Percentiles rank a stretch among this genome's conserved stretches.
These are phyloP conservation scores for Phaffia australis DNA, from an alignment of 768 basidiomycete genomes.

Conservation along the genomic window DNA sequence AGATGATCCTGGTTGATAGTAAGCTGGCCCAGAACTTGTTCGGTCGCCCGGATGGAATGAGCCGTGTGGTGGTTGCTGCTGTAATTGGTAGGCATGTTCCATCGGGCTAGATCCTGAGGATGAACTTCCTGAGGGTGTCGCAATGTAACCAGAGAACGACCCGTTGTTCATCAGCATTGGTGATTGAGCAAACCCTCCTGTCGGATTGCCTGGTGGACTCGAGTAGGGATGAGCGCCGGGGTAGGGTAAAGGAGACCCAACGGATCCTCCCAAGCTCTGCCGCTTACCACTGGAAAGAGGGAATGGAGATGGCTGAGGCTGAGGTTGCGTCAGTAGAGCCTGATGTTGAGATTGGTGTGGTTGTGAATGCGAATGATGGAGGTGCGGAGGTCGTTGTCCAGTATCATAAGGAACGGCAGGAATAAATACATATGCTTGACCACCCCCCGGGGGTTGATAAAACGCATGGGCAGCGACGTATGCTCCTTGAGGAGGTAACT, in stretches of 20 bases:
- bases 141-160: background rate
- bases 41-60: background rate
- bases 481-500: constrained; percentile 7
- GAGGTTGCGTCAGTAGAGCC: constrained; percentile 3
- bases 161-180: background rate
- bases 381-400: constrained; percentile 2
- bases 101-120: too few relatives aligned
- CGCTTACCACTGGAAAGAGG: background rate
- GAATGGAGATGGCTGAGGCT: background rate
- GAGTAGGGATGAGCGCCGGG: constrained; percentile 3
- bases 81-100: too few relatives aligned
- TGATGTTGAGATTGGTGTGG: constrained; percentile 4
- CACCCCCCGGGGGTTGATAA: constrained; percentile 1
- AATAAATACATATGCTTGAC: constrained; percentile 21
- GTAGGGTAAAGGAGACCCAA: background rate
- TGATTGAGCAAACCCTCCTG: too few relatives aligned
- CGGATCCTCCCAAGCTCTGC: too few relatives aligned
- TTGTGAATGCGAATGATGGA: background rate
- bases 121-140: background rate
- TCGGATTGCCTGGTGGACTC: too few relatives aligned
- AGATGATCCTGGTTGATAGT: background rate
- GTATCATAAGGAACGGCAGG: constrained; percentile 15
- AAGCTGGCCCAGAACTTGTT: background rate
- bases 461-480: constrained; percentile 2
- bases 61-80: background rate